These are phyloP conservation scores for Amoebophrya sp. DNA, from an alignment of 169 alveolate genomes.

Conservation along the genomic window DNA sequence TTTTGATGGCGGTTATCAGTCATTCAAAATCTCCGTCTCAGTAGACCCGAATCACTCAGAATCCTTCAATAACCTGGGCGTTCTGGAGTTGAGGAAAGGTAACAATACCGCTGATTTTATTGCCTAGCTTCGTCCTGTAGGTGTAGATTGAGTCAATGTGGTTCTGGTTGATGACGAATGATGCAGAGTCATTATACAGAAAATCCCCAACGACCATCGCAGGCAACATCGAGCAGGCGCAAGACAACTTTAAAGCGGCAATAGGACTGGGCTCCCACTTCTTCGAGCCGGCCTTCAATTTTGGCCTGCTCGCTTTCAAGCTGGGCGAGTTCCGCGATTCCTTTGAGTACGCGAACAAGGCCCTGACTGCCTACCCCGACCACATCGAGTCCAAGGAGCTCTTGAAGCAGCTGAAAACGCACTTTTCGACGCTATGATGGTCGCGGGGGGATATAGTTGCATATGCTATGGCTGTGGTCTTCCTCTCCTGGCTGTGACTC, in stretches of 20 bases:
- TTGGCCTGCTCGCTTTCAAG: constrained; percentile 63
- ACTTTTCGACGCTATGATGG: constrained; percentile 44
- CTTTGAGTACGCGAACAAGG: constrained; percentile 61
- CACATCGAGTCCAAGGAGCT: constrained; percentile 78
- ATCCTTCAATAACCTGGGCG: constrained; percentile 78
- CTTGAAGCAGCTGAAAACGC: constrained; percentile 53
- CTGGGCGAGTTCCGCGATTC: constrained; percentile 72
- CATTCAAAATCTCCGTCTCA: constrained; percentile 65
- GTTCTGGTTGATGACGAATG: neutral
- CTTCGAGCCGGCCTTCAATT: constrained; percentile 77
- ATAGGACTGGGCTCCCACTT: constrained; percentile 45
- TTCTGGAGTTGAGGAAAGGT: constrained; percentile 65
- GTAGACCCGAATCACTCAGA: constrained; percentile 70
- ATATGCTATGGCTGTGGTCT: no score
- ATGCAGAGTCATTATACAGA: constrained; percentile 49
- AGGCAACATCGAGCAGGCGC: constrained; percentile 53
- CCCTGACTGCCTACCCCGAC: constrained; percentile 68
- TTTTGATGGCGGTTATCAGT: constrained; percentile 35
- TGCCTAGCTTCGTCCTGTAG: neutral
- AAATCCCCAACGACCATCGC: constrained; percentile 56
- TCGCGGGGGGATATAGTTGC: no score
- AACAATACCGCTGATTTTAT: constrained; percentile 57
- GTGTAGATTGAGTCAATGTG: no score
- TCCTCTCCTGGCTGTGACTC: no score
- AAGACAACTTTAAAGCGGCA: constrained; percentile 36